Conservation (phyloP, 2,329 filamentous ascomycete species). For the Exutisphaerella laricina region DNA sequence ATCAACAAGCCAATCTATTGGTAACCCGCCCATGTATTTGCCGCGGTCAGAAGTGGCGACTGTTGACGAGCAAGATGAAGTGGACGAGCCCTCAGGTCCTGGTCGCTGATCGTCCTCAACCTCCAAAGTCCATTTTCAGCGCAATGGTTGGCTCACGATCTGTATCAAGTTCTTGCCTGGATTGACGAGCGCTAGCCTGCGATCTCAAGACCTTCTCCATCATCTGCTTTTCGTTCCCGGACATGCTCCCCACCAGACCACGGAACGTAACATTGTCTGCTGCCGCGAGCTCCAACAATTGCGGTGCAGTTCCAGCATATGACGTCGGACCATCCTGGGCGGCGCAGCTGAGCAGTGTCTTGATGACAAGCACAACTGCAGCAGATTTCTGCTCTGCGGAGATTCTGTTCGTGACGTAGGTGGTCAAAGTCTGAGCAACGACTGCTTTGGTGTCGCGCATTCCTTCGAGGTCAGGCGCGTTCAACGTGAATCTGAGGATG, state of each 20-base stretch:
- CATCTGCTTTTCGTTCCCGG: constrained; percentile 62
- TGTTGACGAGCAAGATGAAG: too few species aligned
- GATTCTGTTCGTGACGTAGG: constrained; percentile 53
- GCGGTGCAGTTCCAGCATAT: constrained; percentile 67
- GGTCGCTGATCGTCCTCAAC: constrained; percentile 1
- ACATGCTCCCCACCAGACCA: constrained; percentile 65
- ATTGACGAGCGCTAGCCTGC: constrained; percentile 39
- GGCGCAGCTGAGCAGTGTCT: constrained; percentile 69
- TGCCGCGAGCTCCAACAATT: constrained; percentile 75
- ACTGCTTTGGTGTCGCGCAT: constrained; percentile 68
- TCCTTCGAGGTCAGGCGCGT: constrained; percentile 61
- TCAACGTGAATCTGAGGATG: constrained; percentile 67
- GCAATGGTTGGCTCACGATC: constrained; percentile 72
- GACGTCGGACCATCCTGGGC: constrained; percentile 46
- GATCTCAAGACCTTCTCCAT: constrained; percentile 60
- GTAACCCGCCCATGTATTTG: too few species aligned
- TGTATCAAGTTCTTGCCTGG: constrained; percentile 39
- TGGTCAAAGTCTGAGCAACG: constrained; percentile 67
- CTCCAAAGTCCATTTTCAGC: constrained; percentile 80
- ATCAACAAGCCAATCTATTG: too few species aligned
- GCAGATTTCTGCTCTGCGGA: constrained; percentile 40
- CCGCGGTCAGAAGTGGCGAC: not conserved
- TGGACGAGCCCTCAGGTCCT: not conserved
- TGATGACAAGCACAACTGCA: constrained; percentile 71
- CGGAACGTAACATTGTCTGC: constrained; percentile 69